These are phyloP conservation scores for Stachybotrys echinatus DNA, from an alignment of 2,329 filamentous ascomycete genomes.

Conservation along the genomic window DNA sequence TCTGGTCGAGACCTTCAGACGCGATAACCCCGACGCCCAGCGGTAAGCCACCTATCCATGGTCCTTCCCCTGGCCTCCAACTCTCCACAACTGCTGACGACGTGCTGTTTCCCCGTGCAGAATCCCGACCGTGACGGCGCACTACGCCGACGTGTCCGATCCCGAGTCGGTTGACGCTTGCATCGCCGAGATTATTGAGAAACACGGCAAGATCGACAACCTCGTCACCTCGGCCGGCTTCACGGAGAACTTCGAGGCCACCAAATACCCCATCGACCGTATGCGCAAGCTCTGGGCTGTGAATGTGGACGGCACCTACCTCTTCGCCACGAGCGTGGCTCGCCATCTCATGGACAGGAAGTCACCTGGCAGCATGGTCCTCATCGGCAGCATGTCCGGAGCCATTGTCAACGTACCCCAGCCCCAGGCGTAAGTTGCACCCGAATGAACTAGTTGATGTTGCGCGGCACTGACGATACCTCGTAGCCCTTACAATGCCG, in stretches of 20 bases:
- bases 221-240: slow-evolving; percentile 96
- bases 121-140: slow-evolving; percentile 78
- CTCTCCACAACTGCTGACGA: neutral
- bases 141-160: slow-evolving; percentile 82
- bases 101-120: slow-evolving; percentile 32
- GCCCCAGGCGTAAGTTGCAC: slow-evolving; percentile 62
- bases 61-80: neutral
- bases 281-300: slow-evolving; percentile 92
- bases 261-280: slow-evolving; percentile 83
- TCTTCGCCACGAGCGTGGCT: slow-evolving; percentile 79
- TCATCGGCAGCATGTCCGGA: slow-evolving; percentile 94
- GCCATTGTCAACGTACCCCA: slow-evolving; percentile 93
- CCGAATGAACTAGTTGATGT: neutral
- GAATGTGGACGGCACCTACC: slow-evolving; percentile 87
- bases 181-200: slow-evolving; percentile 52
- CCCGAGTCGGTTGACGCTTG: slow-evolving; percentile 72
- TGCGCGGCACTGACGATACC: slow-evolving; percentile 8
- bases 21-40: slow-evolving; percentile 71
- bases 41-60: slow-evolving; percentile 40
- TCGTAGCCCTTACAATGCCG: slow-evolving; percentile 74
- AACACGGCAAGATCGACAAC: slow-evolving; percentile 80
- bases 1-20: slow-evolving; percentile 69
- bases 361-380: slow-evolving; percentile 76
- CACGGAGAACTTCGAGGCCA: slow-evolving; percentile 91
- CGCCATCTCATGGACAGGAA: slow-evolving; percentile 84